Evolutionary conservation across 148 eudicot species (phyloP), one percentile per base, ranked within the genome.

Genomic region (Amaranthus hypochondriacus): DNA sequence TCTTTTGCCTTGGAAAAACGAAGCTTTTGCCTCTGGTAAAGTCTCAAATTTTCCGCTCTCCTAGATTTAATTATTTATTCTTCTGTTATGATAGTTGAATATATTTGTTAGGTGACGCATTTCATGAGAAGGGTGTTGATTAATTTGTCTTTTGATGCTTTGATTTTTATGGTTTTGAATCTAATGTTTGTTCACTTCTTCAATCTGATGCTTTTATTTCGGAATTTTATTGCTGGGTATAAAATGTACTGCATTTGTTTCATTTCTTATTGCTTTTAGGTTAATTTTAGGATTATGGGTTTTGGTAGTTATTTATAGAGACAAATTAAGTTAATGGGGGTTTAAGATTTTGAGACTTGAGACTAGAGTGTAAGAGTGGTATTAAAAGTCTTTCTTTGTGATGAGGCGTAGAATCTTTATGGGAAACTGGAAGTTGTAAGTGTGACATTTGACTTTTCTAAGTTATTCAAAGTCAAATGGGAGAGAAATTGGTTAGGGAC

Each of bases 11-110:
- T 75, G 83, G 74, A 86, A 78, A 55, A 83, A 77, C 46, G 55
- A 56, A 39, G 84, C 80, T 56, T 66, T 81, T 71, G 81, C 86
- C 53, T 12, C 80, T 69, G 92, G 86, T 87, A 72, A 74, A 73
- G 78, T 80, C 52, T 6, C 49, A 4, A 43, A 7, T 69, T 48
- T 12, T 52, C 63, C 70, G 62, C 55, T 50, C 62, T 11, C 47
- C 56, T 44, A 39, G 28, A 2, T 63, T 70, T 73, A 53, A 43
- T 74, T 76, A 9, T 18, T 66, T 65, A 62, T 56, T 51, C 13
- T 7, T 60, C 48, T 53, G 4, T 55, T 59, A 52, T 60, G 70
- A n/a, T 46, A 44, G 42, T 55, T 62, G 1, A 50, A 7, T 42
- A 3, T 0, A 28, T 12, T 69, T 8, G 21, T 11, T 39, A 65